A percentile compares a stretch with the other conserved stretches of the same genome.
Conservation (phyloP, 108 stramenopile species). For the Nitzschia palea region DNA sequence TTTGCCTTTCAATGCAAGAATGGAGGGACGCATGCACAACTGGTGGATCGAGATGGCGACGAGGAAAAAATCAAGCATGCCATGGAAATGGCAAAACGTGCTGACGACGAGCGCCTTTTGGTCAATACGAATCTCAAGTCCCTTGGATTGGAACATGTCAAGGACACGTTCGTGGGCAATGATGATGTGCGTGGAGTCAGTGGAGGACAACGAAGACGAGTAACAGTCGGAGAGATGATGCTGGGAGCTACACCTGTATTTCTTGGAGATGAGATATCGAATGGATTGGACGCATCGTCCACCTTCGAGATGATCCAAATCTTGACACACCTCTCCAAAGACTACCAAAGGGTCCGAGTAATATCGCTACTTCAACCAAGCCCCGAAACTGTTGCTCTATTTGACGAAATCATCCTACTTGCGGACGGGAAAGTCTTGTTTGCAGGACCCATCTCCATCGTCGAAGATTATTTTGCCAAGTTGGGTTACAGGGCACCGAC, state of each 20-base stretch:
- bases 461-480: slow-evolving; percentile 70
- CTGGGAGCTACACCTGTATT: slow-evolving; percentile 56
- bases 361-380: slow-evolving; percentile 91
- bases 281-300: slow-evolving; percentile 80
- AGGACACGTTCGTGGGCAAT: slow-evolving; percentile 85
- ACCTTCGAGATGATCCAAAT: slow-evolving; percentile 64
- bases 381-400: slow-evolving; percentile 90
- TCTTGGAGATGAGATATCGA: slow-evolving; percentile 88
- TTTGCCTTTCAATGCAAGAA: slow-evolving; percentile 69
- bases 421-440: slow-evolving; percentile 82
- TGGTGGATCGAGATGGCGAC: neutral
- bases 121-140: slow-evolving; percentile 13
- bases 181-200: slow-evolving; percentile 73
- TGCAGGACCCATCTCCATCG: slow-evolving; percentile 77
- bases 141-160: slow-evolving; percentile 55
- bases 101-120: slow-evolving; percentile 18
- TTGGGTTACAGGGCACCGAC: slow-evolving; percentile 68
- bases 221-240: slow-evolving; percentile 89
- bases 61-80: neutral
- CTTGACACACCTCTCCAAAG: slow-evolving; percentile 30
- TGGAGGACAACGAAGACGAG: slow-evolving; percentile 74
- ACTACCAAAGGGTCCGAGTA: slow-evolving; percentile 54
- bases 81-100: slow-evolving; percentile 10
- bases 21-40: slow-evolving; percentile 32
- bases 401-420: slow-evolving; percentile 84